A percentile compares a stretch with the other conserved stretches of the same genome.
Conservation (phyloP, 495 filamentous ascomycete species). For the Aspergillus avenaceus region DNA sequence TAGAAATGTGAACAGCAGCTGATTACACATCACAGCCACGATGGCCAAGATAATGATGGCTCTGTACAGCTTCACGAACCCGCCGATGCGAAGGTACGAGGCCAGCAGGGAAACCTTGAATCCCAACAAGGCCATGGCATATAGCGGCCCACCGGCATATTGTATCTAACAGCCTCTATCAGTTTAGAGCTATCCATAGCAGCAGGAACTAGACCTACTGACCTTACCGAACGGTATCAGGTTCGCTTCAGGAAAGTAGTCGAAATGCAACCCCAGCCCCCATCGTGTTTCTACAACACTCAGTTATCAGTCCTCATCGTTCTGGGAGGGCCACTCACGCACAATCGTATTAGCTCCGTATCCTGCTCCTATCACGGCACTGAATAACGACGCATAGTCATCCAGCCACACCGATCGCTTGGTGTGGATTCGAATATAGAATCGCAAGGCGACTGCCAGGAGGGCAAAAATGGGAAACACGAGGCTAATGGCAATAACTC, state of each 20-base stretch:
- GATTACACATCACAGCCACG: slow-evolving; percentile 31
- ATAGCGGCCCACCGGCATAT: slow-evolving; percentile 28
- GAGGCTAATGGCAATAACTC: slow-evolving; percentile 17
- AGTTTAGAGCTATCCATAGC: neutral
- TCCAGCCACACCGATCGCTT: slow-evolving; percentile 22
- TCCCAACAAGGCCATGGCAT: slow-evolving; percentile 35
- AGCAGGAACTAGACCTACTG: neutral
- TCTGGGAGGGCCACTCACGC: slow-evolving; percentile 16
- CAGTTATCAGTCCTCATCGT: neutral
- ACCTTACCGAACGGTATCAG: slow-evolving; percentile 26
- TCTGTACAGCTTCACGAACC: slow-evolving; percentile 35
- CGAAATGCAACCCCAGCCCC: slow-evolving; percentile 19
- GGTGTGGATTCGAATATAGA: slow-evolving; percentile 16
- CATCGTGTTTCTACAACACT: slow-evolving; percentile 24
- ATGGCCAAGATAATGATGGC: slow-evolving; percentile 28
- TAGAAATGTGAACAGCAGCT: slow-evolving; percentile 23
- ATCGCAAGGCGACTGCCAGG: slow-evolving; percentile 20
- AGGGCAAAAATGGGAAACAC: slow-evolving; percentile 17
- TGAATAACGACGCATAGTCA: slow-evolving; percentile 22
- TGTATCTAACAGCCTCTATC: slow-evolving; percentile 23
- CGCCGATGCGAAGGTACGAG: slow-evolving; percentile 48
- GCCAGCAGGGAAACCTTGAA: slow-evolving; percentile 50
- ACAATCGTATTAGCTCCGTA: slow-evolving; percentile 20
- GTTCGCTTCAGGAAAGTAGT: slow-evolving; percentile 21
- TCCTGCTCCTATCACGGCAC: slow-evolving; percentile 15